A percentile compares a stretch with the other conserved stretches of the same genome.
Conservation (phyloP, 2,329 filamentous ascomycete species). For the Plectosphaerella plurivora region DNA sequence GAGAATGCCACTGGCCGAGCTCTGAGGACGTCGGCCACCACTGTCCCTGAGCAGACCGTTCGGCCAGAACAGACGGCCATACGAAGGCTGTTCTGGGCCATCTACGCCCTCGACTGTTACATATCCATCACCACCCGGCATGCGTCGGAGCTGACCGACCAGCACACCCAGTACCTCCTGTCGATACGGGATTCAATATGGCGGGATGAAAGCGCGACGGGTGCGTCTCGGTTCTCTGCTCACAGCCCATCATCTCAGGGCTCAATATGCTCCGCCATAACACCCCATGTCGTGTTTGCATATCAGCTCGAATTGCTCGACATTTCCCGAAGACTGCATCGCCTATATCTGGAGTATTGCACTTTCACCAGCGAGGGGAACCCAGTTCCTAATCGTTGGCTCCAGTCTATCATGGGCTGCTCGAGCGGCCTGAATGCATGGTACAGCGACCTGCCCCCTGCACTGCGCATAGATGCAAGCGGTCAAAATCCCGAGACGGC, state of each 20-base stretch:
- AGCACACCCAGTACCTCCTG: background rate
- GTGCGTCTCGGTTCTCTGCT: background rate
- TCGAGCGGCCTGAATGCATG: background rate
- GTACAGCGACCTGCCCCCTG: background rate
- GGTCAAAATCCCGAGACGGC: background rate
- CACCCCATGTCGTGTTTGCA: background rate
- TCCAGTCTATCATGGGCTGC: background rate
- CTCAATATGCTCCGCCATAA: background rate
- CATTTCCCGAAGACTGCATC: no score
- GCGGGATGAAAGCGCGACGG: background rate
- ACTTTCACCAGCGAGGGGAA: background rate
- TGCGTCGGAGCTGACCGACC: background rate
- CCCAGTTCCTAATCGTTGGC: background rate
- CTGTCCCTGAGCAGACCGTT: background rate
- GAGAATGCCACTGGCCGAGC: background rate
- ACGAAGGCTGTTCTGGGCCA: constrained; percentile 7
- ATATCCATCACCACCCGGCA: constrained; percentile 6
- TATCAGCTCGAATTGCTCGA: no score
- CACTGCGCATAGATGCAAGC: background rate
- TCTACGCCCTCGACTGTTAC: constrained; percentile 7
- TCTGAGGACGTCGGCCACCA: background rate
- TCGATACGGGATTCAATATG: background rate
- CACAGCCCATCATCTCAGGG: background rate
- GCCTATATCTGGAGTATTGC: no score
- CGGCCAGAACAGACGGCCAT: background rate